Evolutionary conservation across 805 yeast genomes (phyloP).

Genomic region (Ogataea neopini): DNA sequence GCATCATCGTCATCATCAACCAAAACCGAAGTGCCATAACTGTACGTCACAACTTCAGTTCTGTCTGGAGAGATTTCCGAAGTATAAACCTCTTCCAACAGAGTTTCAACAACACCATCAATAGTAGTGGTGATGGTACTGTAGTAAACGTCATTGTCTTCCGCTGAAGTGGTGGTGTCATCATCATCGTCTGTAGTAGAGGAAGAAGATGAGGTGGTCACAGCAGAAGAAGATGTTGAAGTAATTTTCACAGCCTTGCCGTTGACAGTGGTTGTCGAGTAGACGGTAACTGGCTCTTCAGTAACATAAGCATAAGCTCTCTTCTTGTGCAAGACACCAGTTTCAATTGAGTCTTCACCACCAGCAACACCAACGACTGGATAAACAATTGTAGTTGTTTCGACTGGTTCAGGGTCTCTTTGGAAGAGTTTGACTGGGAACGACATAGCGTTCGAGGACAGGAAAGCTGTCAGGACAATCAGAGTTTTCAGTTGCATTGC

Average conservation of each 20-base stretch:
- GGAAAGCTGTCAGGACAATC: constrained; percentile 10
- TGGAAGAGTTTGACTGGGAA: constrained; percentile 15
- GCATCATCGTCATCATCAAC: constrained; percentile 10
- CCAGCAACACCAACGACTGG: constrained; percentile 14
- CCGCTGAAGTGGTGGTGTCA: constrained; percentile 5
- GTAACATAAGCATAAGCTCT: constrained; percentile 32
- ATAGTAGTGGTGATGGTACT: constrained; percentile 23
- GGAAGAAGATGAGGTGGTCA: constrained; percentile 9
- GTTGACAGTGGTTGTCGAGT: constrained; percentile 22
- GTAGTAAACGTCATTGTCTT: constrained; percentile 11
- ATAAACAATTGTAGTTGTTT: constrained; percentile 10
- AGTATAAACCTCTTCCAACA: constrained; percentile 30
- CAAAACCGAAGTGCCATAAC: constrained; percentile 17
- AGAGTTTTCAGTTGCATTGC: constrained; percentile 15
- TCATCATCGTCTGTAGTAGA: constrained; percentile 5
- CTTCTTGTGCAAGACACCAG: constrained; percentile 20
- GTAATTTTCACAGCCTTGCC: constrained; percentile 22
- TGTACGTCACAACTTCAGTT: constrained; percentile 24
- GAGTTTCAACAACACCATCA: constrained; percentile 22
- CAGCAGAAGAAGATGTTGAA: constrained; percentile 4
- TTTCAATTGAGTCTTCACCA: constrained; percentile 10
- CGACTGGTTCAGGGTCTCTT: constrained; percentile 10
- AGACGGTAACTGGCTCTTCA: constrained; percentile 27
- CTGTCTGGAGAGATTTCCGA: constrained; percentile 27
- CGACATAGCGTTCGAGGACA: constrained; percentile 15